Evolutionary conservation across 2,329 filamentous ascomycete species (phyloP).

Genomic region (Thelonectria discophora): DNA sequence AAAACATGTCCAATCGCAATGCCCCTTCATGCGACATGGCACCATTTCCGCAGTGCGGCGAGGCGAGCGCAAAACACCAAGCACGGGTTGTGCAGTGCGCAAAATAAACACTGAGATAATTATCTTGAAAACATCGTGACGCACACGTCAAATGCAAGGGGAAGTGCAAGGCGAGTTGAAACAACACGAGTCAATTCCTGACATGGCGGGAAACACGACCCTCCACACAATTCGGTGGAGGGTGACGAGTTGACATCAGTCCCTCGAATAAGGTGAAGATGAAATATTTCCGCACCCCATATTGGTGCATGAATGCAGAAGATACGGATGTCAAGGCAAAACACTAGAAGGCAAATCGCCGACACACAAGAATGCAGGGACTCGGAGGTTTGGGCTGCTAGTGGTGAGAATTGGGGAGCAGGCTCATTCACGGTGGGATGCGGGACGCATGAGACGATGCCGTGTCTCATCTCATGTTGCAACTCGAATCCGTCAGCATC

Average conservation of each 20-base stretch:
- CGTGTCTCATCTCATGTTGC: constrained; percentile 31
- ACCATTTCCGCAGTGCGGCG: neutral
- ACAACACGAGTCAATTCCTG: neutral
- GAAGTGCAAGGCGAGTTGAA: neutral
- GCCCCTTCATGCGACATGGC: neutral
- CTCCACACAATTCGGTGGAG: neutral
- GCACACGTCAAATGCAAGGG: neutral
- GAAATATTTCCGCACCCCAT: neutral
- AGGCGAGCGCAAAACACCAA: neutral
- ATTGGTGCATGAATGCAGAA: constrained; percentile 16
- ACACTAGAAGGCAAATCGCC: constrained; percentile 19
- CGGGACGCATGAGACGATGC: constrained; percentile 35
- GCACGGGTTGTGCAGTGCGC: neutral
- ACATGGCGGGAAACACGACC: neutral
- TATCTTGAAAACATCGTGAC: neutral
- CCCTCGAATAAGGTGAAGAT: neutral
- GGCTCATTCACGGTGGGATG: constrained; percentile 28
- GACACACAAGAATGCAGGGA: constrained; percentile 32
- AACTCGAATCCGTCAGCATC: constrained; percentile 9
- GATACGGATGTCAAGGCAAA: constrained; percentile 1
- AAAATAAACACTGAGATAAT: neutral
- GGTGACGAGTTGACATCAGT: neutral
- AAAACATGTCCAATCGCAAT: neutral
- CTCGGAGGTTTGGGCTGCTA: constrained; percentile 25
- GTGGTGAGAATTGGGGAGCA: constrained; percentile 25